These are phyloP conservation scores for Sugiyamaella chiloensis DNA, from an alignment of 805 yeast genomes.

Conservation along the genomic window DNA sequence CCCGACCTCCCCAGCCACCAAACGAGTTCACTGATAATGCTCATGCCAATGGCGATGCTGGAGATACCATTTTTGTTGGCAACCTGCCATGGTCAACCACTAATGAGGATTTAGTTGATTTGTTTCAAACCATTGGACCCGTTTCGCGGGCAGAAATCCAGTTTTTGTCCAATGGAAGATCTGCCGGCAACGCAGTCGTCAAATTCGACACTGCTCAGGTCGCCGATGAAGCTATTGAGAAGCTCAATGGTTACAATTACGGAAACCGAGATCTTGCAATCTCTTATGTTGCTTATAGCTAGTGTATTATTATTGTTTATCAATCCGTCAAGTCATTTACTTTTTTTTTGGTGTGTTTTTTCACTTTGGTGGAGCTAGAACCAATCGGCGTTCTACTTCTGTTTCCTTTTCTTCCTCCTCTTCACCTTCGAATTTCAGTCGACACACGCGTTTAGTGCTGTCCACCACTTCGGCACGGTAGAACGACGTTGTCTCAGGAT, in stretches of 20 bases:
- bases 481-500: constrained; percentile 96
- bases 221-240: constrained; percentile 72
- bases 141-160: constrained; percentile 76
- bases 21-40: constrained; percentile 11
- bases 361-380: constrained; percentile 40
- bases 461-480: constrained; percentile 92
- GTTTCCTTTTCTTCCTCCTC: constrained; percentile 96
- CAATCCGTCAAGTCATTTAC: too few species aligned
- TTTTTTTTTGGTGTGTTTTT: constrained; percentile 1
- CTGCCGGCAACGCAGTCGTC: constrained; percentile 85
- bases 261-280: constrained; percentile 75
- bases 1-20: constrained; percentile 6
- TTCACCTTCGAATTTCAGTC: constrained; percentile 89
- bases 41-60: constrained; percentile 55
- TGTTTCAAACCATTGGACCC: constrained; percentile 79
- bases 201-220: constrained; percentile 61
- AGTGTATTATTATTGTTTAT: not conserved
- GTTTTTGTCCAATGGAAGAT: constrained; percentile 55
- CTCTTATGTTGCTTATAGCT: constrained; percentile 54
- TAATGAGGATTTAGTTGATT: constrained; percentile 74
- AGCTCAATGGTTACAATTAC: constrained; percentile 74
- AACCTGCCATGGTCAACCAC: constrained; percentile 91
- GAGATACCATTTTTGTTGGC: constrained; percentile 59
- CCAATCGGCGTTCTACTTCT: constrained; percentile 81
- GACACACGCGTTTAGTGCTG: constrained; percentile 61